phyloP scores from a whole-genome alignment of 352 stramenopile genomes.

The Phytophthora tentaculata region DNA sequence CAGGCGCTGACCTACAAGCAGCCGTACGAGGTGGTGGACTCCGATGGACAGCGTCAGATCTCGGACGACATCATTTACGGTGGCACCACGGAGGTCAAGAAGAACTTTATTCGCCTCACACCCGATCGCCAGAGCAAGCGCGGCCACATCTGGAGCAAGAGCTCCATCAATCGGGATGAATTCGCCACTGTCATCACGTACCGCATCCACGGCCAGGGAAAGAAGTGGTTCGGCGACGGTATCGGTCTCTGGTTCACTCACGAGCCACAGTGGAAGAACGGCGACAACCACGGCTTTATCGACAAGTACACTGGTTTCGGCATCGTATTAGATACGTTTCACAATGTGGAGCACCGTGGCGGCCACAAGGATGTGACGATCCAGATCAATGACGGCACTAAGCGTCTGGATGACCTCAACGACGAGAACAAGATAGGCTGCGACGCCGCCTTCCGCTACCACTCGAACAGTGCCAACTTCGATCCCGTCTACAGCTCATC shows the following conservation, averaged over 20 bases:
- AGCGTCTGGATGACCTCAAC: slow-evolving; percentile 71
- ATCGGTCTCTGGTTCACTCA: slow-evolving; percentile 80
- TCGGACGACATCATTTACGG: slow-evolving; percentile 58
- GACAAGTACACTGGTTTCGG: slow-evolving; percentile 76
- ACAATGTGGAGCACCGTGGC: slow-evolving; percentile 78
- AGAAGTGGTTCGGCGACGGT: slow-evolving; percentile 83
- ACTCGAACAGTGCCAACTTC: slow-evolving; percentile 72
- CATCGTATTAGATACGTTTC: slow-evolving; percentile 82
- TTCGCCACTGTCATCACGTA: slow-evolving; percentile 70
- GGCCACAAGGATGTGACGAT: slow-evolving; percentile 86
- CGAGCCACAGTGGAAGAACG: slow-evolving; percentile 53
- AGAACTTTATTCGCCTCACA: slow-evolving; percentile 85
- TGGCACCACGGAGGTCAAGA: slow-evolving; percentile 76
- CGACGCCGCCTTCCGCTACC: slow-evolving; percentile 80
- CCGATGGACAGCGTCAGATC: slow-evolving; percentile 62
- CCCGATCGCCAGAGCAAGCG: slow-evolving; percentile 83
- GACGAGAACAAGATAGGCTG: slow-evolving; percentile 79
- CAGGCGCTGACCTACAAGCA: slow-evolving; percentile 62
- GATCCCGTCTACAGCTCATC: slow-evolving; percentile 77
- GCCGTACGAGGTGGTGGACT: slow-evolving; percentile 68
- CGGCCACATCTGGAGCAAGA: slow-evolving; percentile 74
- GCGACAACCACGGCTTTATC: slow-evolving; percentile 80
- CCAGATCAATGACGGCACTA: slow-evolving; percentile 79
- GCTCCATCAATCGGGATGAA: slow-evolving; percentile 51
- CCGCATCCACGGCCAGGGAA: slow-evolving; percentile 78